These are phyloP conservation scores for Pleurotus ostreatus DNA, from an alignment of 768 basidiomycete genomes.

Conservation along the genomic window DNA sequence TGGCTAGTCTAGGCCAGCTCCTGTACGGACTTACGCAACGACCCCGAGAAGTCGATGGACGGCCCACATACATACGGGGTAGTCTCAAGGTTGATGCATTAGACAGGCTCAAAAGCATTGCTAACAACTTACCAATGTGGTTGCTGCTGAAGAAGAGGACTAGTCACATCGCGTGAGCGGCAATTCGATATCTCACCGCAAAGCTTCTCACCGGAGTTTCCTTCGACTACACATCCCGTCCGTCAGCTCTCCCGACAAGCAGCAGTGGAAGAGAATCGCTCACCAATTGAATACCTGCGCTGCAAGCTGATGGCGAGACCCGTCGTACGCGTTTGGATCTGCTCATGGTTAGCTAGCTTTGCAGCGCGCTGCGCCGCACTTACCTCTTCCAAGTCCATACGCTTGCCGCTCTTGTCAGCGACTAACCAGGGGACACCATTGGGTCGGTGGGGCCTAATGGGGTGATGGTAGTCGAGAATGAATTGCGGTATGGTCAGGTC, in stretches of 20 bases:
- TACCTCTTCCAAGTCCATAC: constrained; percentile 36
- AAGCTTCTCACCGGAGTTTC: constrained; percentile 44
- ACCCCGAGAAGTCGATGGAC: constrained; percentile 20
- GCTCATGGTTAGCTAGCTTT: background rate
- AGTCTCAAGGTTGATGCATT: constrained; percentile 31
- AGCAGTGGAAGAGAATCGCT: constrained; percentile 10
- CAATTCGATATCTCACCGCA: background rate
- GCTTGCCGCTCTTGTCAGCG: constrained; percentile 43
- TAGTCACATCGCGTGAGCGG: constrained; percentile 16
- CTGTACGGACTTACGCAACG: constrained; percentile 12
- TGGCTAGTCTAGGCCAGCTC: too few species aligned
- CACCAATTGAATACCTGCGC: constrained; percentile 39
- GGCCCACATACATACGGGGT: constrained; percentile 47
- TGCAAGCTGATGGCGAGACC: constrained; percentile 45
- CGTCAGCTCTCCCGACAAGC: background rate
- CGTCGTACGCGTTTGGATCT: constrained; percentile 44
- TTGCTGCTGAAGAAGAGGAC: constrained; percentile 67
- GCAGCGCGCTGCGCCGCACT: background rate
- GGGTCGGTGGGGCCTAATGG: constrained; percentile 33
- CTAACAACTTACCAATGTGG: constrained; percentile 47
- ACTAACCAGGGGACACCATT: constrained; percentile 37
- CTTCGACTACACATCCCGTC: constrained; percentile 30
- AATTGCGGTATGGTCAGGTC: constrained; percentile 66
- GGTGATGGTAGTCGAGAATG: constrained; percentile 43
- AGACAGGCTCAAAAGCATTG: too few species aligned